Percentiles rank a stretch among this genome's conserved stretches.
Conservation (phyloP, 2,329 filamentous ascomycete species). For the Zymoseptoria pseudotritici region DNA sequence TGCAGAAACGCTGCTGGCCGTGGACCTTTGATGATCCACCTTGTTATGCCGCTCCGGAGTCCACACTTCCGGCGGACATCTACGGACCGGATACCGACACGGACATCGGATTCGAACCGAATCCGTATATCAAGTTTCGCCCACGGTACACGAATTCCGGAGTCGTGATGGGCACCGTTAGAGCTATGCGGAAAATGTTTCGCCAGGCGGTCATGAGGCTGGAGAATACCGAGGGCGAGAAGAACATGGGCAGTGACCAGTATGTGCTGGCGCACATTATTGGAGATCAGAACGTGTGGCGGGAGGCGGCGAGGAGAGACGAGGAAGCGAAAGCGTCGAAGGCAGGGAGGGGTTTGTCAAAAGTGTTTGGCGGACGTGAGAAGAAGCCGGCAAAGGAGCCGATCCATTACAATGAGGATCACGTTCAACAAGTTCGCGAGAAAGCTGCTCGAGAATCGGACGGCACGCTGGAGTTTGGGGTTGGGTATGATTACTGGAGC, state of each 20-base stretch:
- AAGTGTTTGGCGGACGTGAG: not conserved
- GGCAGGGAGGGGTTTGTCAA: not conserved
- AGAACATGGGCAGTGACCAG: constrained; percentile 31
- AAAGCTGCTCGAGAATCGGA: constrained; percentile 34
- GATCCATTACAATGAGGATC: constrained; percentile 8
- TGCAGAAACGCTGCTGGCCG: constrained; percentile 28
- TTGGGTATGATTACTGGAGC: constrained; percentile 24
- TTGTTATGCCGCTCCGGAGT: constrained; percentile 26
- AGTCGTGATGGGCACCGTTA: constrained; percentile 38
- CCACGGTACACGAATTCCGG: constrained; percentile 31
- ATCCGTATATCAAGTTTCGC: constrained; percentile 31
- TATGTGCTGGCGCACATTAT: constrained; percentile 27
- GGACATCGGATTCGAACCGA: constrained; percentile 27
- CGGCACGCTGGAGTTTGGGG: constrained; percentile 30
- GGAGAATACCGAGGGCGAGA: constrained; percentile 20
- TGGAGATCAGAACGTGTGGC: constrained; percentile 26
- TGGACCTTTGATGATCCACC: constrained; percentile 18
- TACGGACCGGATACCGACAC: constrained; percentile 31
- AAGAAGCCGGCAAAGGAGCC: constrained; percentile 3
- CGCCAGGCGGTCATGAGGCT: constrained; percentile 33
- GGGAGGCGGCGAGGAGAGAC: constrained; percentile 32
- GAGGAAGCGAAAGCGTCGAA: not conserved
- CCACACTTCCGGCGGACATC: constrained; percentile 13
- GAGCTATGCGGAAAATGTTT: constrained; percentile 22
- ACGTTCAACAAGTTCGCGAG: constrained; percentile 16